Percentiles rank a stretch among this genome's conserved stretches.
These are phyloP conservation scores for Salvia hispanica DNA, from an alignment of 257 asterid genomes.

Conservation along the genomic window DNA sequence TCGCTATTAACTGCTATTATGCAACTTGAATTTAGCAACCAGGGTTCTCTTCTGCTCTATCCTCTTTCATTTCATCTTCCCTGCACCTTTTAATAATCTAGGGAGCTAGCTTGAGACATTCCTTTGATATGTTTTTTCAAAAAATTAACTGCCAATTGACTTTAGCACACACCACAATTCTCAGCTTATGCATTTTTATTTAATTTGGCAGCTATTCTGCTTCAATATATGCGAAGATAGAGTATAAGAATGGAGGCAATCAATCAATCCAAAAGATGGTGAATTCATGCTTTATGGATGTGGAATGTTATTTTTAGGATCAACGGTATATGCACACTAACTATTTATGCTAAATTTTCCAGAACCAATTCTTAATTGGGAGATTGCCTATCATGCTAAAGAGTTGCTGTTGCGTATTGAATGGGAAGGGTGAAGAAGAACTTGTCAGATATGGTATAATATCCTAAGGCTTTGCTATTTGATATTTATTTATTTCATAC, in stretches of 20 bases:
- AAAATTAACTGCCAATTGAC: slow-evolving; percentile 21
- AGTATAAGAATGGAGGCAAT: slow-evolving; percentile 49
- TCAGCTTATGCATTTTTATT: slow-evolving; percentile 26
- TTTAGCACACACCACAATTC: slow-evolving; percentile 12
- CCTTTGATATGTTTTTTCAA: slow-evolving; percentile 14
- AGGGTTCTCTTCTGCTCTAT: no score
- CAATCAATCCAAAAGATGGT: slow-evolving; percentile 39
- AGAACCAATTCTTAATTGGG: slow-evolving; percentile 65
- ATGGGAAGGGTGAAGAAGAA: slow-evolving; percentile 88
- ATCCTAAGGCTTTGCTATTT: slow-evolving; percentile 23
- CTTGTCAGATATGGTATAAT: slow-evolving; percentile 75
- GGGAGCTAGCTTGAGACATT: neutral
- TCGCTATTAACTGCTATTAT: slow-evolving; percentile 12
- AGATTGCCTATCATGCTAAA: slow-evolving; percentile 95
- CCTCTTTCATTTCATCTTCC: neutral
- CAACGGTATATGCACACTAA: slow-evolving; percentile 9
- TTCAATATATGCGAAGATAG: slow-evolving; percentile 64
- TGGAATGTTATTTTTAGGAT: slow-evolving; percentile 24
- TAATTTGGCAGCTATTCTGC: slow-evolving; percentile 73
- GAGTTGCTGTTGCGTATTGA: slow-evolving; percentile 66
- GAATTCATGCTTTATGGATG: slow-evolving; percentile 16
- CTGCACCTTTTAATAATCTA: neutral
- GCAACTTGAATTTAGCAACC: slow-evolving; percentile 14
- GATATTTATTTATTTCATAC: neutral
- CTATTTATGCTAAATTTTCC: slow-evolving; percentile 27